phyloP scores from a whole-genome alignment of 306 rosid species.

The Lablab purpureus region DNA sequence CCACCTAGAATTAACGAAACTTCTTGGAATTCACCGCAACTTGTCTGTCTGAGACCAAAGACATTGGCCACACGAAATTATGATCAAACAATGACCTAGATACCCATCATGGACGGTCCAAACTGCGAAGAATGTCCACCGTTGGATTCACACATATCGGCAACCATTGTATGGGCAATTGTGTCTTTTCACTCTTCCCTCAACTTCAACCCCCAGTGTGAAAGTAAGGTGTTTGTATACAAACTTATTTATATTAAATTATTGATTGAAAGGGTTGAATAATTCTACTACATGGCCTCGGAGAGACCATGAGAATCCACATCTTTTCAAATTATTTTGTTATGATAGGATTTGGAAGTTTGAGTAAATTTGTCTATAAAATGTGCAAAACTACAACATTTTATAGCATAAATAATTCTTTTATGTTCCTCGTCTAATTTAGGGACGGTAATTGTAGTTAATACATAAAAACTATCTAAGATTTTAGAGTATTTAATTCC shows the following conservation, averaged over 20 bases:
- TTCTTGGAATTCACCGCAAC: constrained; percentile 42
- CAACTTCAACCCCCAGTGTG: not conserved
- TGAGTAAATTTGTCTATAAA: not conserved
- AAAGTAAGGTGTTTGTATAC: not conserved
- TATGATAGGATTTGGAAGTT: not conserved
- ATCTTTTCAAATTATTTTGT: not conserved
- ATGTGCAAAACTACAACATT: not conserved
- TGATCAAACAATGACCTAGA: not conserved
- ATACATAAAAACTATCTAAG: not conserved
- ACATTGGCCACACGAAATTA: constrained; percentile 19
- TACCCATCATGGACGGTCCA: constrained; percentile 8
- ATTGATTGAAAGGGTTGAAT: not conserved
- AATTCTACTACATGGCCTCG: not conserved
- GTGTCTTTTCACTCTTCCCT: not conserved
- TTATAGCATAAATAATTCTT: not conserved
- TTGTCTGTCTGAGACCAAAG: constrained; percentile 31
- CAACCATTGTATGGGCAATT: not conserved
- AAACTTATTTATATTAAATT: not conserved
- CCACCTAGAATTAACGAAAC: constrained; percentile 45
- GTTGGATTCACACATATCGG: not conserved
- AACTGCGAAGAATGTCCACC: not conserved
- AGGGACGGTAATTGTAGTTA: not conserved
- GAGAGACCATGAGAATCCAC: not conserved
- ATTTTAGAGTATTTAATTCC: not conserved
- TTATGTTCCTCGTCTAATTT: not conserved